Percentiles rank a stretch among this genome's conserved stretches.
Conservation (phyloP, 495 filamentous ascomycete genomes). For the Parachaetomium inaequale region DNA sequence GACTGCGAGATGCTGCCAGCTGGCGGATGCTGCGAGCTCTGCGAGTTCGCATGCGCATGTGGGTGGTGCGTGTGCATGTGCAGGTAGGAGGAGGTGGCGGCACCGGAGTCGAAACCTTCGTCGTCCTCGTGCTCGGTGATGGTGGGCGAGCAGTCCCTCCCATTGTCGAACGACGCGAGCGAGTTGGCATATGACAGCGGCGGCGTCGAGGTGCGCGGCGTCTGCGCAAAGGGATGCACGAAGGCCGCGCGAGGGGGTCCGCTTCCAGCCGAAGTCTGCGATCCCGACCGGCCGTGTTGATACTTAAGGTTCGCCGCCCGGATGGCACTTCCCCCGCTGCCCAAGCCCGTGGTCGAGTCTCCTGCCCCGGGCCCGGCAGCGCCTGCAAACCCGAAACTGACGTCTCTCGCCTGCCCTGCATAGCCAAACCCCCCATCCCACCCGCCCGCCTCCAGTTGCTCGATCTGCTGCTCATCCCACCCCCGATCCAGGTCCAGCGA, state of each 20-base stretch:
- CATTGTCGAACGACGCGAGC: constrained; percentile 45
- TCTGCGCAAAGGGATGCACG: constrained; percentile 57
- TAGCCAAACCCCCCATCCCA: constrained; percentile 22
- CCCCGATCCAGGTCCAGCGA: constrained; percentile 52
- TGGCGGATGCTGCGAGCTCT: constrained; percentile 13
- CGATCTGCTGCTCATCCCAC: constrained; percentile 46
- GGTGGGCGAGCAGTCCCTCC: constrained; percentile 43
- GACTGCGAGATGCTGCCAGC: constrained; percentile 21
- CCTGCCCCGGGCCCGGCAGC: background rate
- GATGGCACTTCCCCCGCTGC: constrained; percentile 21
- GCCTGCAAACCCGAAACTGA: constrained; percentile 28
- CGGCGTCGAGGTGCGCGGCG: constrained; percentile 54
- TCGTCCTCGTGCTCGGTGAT: constrained; percentile 52
- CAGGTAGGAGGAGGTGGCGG: constrained; percentile 11
- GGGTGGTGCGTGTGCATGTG: constrained; percentile 20
- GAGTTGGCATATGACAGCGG: constrained; percentile 53
- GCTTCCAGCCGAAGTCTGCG: constrained; percentile 49
- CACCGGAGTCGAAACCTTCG: constrained; percentile 25
- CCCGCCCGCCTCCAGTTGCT: constrained; percentile 28
- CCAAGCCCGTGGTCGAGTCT: constrained; percentile 1
- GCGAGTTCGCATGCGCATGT: background rate
- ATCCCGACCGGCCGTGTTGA: constrained; percentile 51
- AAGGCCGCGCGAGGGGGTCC: constrained; percentile 43
- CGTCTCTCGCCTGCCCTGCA: constrained; percentile 28
- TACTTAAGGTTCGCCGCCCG: constrained; percentile 26